Evolutionary conservation across 768 basidiomycete species (phyloP).

Genomic region (Sporobolomyces pararoseus): DNA sequence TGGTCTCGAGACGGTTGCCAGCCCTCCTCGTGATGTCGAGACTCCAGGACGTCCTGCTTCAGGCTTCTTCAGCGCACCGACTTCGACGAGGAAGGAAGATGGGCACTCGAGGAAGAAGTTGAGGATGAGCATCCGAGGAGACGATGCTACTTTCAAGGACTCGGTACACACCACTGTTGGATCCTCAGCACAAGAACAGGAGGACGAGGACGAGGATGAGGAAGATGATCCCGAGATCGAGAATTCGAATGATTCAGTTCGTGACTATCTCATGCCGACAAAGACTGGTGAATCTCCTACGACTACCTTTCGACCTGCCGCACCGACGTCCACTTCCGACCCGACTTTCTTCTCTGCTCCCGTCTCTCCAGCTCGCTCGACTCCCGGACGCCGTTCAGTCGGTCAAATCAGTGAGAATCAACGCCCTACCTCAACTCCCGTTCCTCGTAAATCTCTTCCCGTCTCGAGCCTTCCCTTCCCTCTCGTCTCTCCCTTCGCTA

Average conservation of each 20-base stretch:
- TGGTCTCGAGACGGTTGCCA: slow-evolving; percentile 5
- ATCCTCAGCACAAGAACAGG: too few relatives aligned
- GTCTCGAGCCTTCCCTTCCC: slow-evolving; percentile 25
- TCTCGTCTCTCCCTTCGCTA: slow-evolving; percentile 29
- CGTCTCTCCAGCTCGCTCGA: not conserved
- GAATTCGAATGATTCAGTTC: slow-evolving; percentile 3
- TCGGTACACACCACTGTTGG: slow-evolving; percentile 9
- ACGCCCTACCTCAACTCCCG: not conserved
- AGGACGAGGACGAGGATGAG: not conserved
- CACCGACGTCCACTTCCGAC: slow-evolving; percentile 5
- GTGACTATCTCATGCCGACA: slow-evolving; percentile 25
- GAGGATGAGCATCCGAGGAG: slow-evolving; percentile 5
- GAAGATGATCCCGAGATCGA: not conserved
- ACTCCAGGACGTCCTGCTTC: not conserved
- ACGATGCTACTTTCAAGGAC: not conserved
- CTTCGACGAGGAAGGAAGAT: slow-evolving; percentile 7
- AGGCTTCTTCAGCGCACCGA: not conserved
- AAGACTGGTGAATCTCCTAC: slow-evolving; percentile 32
- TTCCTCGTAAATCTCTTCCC: slow-evolving; percentile 29
- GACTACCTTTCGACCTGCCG: not conserved
- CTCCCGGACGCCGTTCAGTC: not conserved
- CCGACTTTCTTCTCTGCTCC: slow-evolving; percentile 32
- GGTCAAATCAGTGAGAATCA: slow-evolving; percentile 10
- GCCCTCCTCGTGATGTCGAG: not conserved
- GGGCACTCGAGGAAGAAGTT: slow-evolving; percentile 22